Base-by-base conservation (phyloP, 345 rosid species). In the Nasturtium officinale region DNA sequence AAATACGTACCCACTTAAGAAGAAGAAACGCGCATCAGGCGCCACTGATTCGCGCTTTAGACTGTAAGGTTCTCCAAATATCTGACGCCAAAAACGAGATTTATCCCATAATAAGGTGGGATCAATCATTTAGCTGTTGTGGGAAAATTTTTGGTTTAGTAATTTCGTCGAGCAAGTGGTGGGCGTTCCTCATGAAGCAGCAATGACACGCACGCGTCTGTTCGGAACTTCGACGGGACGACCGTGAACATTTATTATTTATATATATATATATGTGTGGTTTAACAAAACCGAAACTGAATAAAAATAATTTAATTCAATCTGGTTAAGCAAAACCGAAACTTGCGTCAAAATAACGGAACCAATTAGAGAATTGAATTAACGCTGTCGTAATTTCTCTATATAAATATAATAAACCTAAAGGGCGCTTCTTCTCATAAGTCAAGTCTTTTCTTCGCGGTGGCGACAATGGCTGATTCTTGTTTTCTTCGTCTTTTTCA, bases 381-480 rank as follows among this genome's bases (percentile, higher is more conserved):
- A 21, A 18, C 25, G 33, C 30, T 52, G 57, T 15, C 1, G 28
- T 13, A 13, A 25, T 8, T 56, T 56, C 0, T 9, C 12, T 56
- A 16, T 37, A 13, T 60, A 29, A 7, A 50, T 9, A 15, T 21
- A 56, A 30, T 30, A 8, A 61, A 40, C 66, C 51, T 15, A 61
- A 40, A 42, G n/a, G 33, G 52, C 75, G 71, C 32, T 69, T 53
- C 30, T 37, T 61, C 32, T 28, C 28, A 28, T 30, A 11, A 13
- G 16, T 60, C 46, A 46, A 46, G 21, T 55, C 61, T 43, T 65
- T 26, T 1, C 13, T 56, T 12, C 6, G 26, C 61, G 52, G 40
- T 48, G 60, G 51, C 72, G 43, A 23, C 30, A 35, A 63, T 77
- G 78, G 72, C 77, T 51, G 3, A 62, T 15, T 63, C 63, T 26